Evolutionary conservation across 208 protist genomes (phyloP).

Genomic region (Trypanosoma avium): DNA sequence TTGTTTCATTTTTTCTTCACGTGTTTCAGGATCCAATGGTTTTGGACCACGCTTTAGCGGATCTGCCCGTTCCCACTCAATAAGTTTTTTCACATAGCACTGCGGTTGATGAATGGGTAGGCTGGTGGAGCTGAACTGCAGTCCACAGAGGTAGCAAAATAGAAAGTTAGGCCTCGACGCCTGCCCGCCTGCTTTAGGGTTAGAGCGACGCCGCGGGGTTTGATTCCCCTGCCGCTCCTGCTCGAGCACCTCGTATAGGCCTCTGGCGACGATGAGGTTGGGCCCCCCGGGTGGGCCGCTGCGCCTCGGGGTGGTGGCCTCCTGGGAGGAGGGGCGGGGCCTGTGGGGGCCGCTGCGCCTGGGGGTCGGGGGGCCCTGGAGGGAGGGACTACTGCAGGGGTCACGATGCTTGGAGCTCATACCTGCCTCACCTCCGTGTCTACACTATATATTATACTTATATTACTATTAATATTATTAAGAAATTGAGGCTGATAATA

Average conservation of each 20-base stretch:
- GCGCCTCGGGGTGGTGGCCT: background rate
- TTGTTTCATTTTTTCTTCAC: conserved; percentile 56
- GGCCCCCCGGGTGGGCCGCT: no score
- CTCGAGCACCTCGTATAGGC: conserved; percentile 70
- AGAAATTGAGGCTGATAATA: no score
- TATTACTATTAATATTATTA: no score
- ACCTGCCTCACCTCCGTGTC: background rate
- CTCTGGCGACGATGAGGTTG: conserved; percentile 76
- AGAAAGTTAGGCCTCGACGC: conserved; percentile 69
- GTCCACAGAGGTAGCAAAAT: conserved; percentile 89
- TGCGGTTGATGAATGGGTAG: conserved; percentile 91
- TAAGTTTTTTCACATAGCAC: conserved; percentile 90
- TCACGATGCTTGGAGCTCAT: conserved; percentile 25
- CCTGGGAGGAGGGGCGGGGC: background rate
- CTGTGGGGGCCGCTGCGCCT: background rate
- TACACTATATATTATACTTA: background rate
- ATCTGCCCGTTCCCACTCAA: conserved; percentile 86
- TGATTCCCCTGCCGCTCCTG: conserved; percentile 37
- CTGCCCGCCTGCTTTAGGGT: conserved; percentile 1
- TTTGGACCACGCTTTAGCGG: conserved; percentile 67
- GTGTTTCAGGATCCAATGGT: conserved; percentile 58
- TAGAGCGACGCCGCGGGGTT: conserved; percentile 4
- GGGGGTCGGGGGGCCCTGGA: conserved; percentile 1
- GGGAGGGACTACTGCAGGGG: background rate
- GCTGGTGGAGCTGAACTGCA: conserved; percentile 83